phyloP scores from a whole-genome alignment of 2,329 filamentous ascomycete genomes.

The Emericellopsis atlantica region DNA sequence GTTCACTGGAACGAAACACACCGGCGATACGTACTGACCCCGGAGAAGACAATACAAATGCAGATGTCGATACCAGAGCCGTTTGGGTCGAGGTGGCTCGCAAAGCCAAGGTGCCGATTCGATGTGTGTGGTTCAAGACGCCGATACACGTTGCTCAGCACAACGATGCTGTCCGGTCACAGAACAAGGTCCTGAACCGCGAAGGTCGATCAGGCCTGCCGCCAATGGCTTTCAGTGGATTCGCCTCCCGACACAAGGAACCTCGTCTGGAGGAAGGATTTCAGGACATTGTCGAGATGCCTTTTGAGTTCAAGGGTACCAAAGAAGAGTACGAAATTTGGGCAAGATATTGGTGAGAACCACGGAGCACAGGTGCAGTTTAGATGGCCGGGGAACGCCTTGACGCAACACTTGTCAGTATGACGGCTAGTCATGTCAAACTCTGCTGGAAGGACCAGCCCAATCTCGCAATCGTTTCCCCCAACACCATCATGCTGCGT shows the following conservation, averaged over 20 bases:
- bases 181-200: constrained; percentile 65
- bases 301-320: constrained; percentile 64
- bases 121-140: constrained; percentile 77
- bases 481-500: too few relatives aligned
- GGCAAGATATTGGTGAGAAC: constrained; percentile 64
- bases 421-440: too few relatives aligned
- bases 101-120: constrained; percentile 59
- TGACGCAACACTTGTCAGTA: too few relatives aligned
- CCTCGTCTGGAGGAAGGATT: constrained; percentile 72
- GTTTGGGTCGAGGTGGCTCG: constrained; percentile 67
- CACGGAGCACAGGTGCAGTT: too few relatives aligned
- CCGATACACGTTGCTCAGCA: constrained; percentile 61
- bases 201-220: constrained; percentile 66
- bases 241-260: constrained; percentile 57
- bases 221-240: constrained; percentile 68
- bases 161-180: constrained; percentile 72
- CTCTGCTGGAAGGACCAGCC: too few relatives aligned
- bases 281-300: constrained; percentile 60
- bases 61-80: constrained; percentile 63
- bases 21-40: background rate
- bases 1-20: constrained; percentile 14
- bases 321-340: constrained; percentile 59
- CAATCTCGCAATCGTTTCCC: too few relatives aligned
- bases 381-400: too few relatives aligned
- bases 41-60: constrained; percentile 81